A percentile compares a stretch with the other conserved stretches of the same genome.
phyloP scores from a whole-genome alignment of 1,284 basidiomycete species.

The Sporisorium graminicola region DNA sequence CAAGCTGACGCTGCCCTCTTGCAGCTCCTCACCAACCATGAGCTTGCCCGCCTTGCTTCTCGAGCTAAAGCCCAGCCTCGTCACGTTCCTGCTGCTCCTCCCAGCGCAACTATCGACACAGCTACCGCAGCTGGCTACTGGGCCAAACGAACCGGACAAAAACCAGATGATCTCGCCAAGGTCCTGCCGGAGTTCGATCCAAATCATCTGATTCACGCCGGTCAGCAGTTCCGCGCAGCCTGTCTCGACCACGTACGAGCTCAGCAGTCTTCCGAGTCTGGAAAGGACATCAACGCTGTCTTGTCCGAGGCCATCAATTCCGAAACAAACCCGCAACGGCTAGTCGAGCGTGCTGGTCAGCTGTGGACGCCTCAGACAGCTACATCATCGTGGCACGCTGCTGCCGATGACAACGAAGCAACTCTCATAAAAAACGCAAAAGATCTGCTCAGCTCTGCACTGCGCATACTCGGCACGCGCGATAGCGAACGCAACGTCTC shows the following conservation, averaged over 20 bases:
- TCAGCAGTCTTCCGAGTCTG: not conserved
- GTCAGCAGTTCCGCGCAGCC: conserved; percentile 21
- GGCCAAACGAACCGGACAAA: conserved; percentile 3
- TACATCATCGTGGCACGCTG: not conserved
- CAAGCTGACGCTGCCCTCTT: conserved; percentile 30
- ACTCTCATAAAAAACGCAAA: conserved; percentile 13
- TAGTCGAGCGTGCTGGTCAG: conserved; percentile 2
- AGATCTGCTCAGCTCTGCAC: conserved; percentile 28
- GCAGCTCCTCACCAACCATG: not conserved
- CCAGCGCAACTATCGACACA: not conserved
- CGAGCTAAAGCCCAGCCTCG: conserved; percentile 11
- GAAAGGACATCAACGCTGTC: conserved; percentile 12
- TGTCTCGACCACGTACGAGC: conserved; percentile 18
- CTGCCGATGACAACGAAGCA: not conserved
- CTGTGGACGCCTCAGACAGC: not conserved
- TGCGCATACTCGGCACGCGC: conserved; percentile 30
- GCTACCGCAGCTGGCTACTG: conserved; percentile 1
- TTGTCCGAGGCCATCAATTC: conserved; percentile 31
- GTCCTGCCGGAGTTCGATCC: conserved; percentile 18
- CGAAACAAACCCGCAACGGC: conserved; percentile 30
- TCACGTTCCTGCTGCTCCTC: conserved; percentile 15
- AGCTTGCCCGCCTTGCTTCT: conserved; percentile 11
- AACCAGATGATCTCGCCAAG: not conserved
- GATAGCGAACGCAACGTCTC: conserved; percentile 35
- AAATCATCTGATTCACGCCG: conserved; percentile 18